These are phyloP conservation scores for Umbellularia californica DNA, from an alignment of 164 flowering plant species.

Conservation along the genomic window DNA sequence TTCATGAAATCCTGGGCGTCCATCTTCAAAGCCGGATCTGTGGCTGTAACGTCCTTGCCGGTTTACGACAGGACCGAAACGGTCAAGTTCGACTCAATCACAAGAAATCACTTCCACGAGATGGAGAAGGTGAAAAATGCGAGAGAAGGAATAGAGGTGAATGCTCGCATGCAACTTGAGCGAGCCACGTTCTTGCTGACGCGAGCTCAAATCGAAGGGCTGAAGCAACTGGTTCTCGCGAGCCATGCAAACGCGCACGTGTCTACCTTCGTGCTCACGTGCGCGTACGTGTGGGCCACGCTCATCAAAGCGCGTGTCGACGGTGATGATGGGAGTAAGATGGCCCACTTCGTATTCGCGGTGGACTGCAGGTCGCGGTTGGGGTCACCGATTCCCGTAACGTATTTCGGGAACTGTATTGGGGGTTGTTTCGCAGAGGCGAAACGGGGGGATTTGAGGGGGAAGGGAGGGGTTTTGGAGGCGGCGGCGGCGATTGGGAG, in stretches of 20 bases:
- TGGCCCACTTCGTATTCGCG: constrained; percentile 13
- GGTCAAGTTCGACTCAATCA: neutral
- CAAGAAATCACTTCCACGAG: neutral
- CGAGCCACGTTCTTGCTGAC: constrained; percentile 7
- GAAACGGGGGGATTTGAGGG: constrained; percentile 12
- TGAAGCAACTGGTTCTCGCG: neutral
- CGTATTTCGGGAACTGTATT: constrained; percentile 53
- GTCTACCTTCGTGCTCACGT: constrained; percentile 28
- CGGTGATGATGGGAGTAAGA: neutral
- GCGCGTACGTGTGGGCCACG: constrained; percentile 39
- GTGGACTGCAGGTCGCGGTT: constrained; percentile 32
- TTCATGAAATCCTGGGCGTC: constrained; percentile 23
- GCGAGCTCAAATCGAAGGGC: constrained; percentile 4
- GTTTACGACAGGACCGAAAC: constrained; percentile 7
- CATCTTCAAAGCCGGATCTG: constrained; percentile 5
- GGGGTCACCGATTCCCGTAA: constrained; percentile 22
- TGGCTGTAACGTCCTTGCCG: neutral
- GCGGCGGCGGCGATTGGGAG: constrained; percentile 26
- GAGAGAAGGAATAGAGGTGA: neutral
- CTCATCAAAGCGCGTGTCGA: constrained; percentile 16
- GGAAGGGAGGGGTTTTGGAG: constrained; percentile 24
- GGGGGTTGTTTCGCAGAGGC: neutral
- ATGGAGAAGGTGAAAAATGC: neutral
- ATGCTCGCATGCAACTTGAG: neutral
- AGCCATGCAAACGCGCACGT: neutral